Evolutionary conservation across 1,284 basidiomycete genomes (phyloP).

Genomic region (Apiotrichum gamsii): DNA sequence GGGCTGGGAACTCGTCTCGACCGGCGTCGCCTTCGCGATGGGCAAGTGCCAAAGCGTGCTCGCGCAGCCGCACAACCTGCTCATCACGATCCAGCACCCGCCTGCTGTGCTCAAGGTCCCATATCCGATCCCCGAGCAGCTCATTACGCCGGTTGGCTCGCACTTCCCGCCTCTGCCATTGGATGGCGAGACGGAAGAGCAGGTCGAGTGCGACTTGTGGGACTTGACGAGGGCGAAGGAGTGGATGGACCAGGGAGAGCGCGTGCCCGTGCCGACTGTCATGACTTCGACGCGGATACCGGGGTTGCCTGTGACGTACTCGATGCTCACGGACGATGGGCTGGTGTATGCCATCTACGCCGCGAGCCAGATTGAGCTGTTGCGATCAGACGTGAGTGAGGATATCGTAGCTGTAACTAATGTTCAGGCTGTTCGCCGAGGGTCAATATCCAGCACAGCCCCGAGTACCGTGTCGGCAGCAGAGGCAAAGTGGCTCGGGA

Average conservation of each 20-base stretch:
- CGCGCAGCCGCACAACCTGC: conserved; percentile 28
- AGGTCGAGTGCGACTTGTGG: conserved; percentile 42
- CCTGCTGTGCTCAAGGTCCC: conserved; percentile 35
- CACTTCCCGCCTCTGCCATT: conserved; percentile 41
- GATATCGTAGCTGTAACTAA: not conserved
- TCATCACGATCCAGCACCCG: conserved; percentile 36
- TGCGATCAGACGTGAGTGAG: not conserved
- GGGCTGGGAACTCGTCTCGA: conserved; percentile 68
- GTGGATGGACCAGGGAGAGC: conserved; percentile 21
- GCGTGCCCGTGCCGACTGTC: conserved; percentile 15
- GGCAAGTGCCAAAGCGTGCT: conserved; percentile 27
- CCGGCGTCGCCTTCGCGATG: conserved; percentile 38
- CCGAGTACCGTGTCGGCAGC: too few species aligned
- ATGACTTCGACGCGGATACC: conserved; percentile 23
- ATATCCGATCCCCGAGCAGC: conserved; percentile 32
- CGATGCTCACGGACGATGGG: conserved; percentile 45
- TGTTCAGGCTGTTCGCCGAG: not conserved
- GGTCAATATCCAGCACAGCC: not conserved
- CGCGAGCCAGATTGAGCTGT: conserved; percentile 15
- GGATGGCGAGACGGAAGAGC: conserved; percentile 38
- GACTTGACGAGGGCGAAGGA: conserved; percentile 27
- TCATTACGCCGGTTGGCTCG: conserved; percentile 23
- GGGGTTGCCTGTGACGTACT: conserved; percentile 34
- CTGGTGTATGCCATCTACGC: conserved; percentile 44
- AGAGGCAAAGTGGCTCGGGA: not conserved